Evolutionary conservation across 2,329 filamentous ascomycete species (phyloP).

Genomic region (Arthrinium phaeospermum): DNA sequence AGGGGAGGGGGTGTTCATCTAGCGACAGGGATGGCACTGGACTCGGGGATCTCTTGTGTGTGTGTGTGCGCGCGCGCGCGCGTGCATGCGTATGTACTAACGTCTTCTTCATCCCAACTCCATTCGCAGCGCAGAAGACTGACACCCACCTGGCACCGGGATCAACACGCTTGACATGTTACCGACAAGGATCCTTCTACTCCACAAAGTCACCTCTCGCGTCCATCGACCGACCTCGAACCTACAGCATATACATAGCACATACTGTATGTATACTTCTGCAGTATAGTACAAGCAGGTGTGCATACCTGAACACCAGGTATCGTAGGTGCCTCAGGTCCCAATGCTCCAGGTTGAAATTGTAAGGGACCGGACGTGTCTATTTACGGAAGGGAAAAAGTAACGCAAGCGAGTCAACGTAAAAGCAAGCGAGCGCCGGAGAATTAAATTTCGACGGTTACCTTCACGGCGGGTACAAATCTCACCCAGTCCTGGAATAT

Average conservation of each 20-base stretch:
- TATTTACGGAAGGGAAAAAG: slow-evolving; percentile 10
- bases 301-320: background rate
- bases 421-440: slow-evolving; percentile 9
- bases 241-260: background rate
- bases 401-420: background rate
- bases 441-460: slow-evolving; percentile 9
- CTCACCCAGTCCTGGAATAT: background rate
- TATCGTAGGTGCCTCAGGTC: background rate
- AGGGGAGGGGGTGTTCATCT: slow-evolving; percentile 1
- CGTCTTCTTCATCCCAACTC: slow-evolving; percentile 30
- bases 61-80: background rate
- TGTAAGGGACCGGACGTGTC: background rate
- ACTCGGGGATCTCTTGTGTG: slow-evolving; percentile 3
- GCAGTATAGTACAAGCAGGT: background rate
- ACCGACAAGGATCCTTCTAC: slow-evolving; percentile 34
- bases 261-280: no score
- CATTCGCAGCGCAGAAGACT: slow-evolving; percentile 12
- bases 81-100: background rate
- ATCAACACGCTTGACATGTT: slow-evolving; percentile 33
- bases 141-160: slow-evolving; percentile 35
- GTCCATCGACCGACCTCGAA: background rate
- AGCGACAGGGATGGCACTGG: slow-evolving; percentile 8
- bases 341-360: background rate
- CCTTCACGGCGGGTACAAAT: slow-evolving; percentile 9
- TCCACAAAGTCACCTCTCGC: slow-evolving; percentile 20